Conservation (phyloP, 2,329 filamentous ascomycete genomes). For the Diaporthe amygdali region DNA sequence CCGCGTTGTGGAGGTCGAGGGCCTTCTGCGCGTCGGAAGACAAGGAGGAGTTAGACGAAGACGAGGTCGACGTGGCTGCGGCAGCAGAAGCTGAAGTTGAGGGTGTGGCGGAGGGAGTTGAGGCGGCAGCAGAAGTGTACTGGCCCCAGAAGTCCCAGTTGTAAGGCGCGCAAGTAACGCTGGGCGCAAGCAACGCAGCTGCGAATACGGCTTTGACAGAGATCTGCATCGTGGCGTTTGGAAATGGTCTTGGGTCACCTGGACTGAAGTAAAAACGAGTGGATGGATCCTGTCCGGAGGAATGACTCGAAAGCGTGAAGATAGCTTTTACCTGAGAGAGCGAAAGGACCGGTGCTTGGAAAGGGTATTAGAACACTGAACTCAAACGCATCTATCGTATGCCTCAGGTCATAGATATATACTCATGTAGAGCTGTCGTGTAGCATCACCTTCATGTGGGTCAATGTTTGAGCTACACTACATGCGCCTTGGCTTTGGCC, state of each 20-base stretch:
- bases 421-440: background rate
- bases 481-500: background rate
- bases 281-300: background rate
- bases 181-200: conserved; percentile 2
- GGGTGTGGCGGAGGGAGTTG: background rate
- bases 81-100: background rate
- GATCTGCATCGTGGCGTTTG: background rate
- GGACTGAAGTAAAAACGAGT: background rate
- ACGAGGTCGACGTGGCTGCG: background rate
- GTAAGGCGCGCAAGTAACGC: background rate
- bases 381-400: background rate
- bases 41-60: background rate
- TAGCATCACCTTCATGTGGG: background rate
- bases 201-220: background rate
- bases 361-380: background rate
- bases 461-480: background rate
- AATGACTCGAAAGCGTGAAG: background rate
- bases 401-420: background rate
- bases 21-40: conserved; percentile 5
- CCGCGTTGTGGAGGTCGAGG: background rate
- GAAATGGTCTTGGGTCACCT: background rate
- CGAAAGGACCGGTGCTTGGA: too few relatives aligned
- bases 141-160: conserved; percentile 5
- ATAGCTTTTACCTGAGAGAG: too few relatives aligned
- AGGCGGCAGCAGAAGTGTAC: background rate